Percentiles rank a stretch among this genome's conserved stretches.
phyloP scores from a whole-genome alignment of 2,329 filamentous ascomycete genomes.

The Helotiales sp. region DNA sequence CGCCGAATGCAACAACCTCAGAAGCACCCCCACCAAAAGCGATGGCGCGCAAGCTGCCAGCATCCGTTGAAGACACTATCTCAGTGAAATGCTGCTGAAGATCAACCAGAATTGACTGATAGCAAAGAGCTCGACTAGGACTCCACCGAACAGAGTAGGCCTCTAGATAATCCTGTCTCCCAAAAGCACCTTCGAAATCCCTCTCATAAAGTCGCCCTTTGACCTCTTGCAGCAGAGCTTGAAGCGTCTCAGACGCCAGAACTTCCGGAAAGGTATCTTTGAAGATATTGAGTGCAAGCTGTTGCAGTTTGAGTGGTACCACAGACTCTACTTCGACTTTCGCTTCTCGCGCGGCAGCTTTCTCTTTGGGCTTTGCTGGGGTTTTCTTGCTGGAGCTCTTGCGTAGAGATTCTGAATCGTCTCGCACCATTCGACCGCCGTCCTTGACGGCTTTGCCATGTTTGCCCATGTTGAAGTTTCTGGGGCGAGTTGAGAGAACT shows the following conservation, averaged over 20 bases:
- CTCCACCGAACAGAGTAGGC: constrained; percentile 93
- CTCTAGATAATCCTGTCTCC: constrained; percentile 69
- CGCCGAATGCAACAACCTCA: constrained; percentile 68
- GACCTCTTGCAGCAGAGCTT: constrained; percentile 73
- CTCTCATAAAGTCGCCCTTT: constrained; percentile 86
- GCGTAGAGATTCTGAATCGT: constrained; percentile 7
- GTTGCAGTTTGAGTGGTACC: constrained; percentile 62
- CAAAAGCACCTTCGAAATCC: constrained; percentile 83
- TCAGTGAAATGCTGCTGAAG: constrained; percentile 32
- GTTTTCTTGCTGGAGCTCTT: constrained; percentile 2
- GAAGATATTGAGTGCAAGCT: constrained; percentile 76
- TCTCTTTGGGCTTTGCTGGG: neutral
- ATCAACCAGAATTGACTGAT: constrained; percentile 62
- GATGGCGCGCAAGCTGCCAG: constrained; percentile 22
- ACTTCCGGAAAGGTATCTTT: constrained; percentile 62
- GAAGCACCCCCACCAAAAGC: constrained; percentile 57
- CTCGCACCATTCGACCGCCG: constrained; percentile 6
- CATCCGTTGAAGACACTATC: constrained; percentile 6
- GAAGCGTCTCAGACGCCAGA: constrained; percentile 54
- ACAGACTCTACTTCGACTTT: constrained; percentile 14
- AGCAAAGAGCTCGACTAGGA: constrained; percentile 81
- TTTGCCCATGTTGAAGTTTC: neutral
- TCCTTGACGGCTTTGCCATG: constrained; percentile 9
- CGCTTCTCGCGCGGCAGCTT: neutral
- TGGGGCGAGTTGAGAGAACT: too few relatives aligned